A percentile compares a stretch with the other conserved stretches of the same genome.
Evolutionary conservation across 164 flowering plant species (phyloP).

Genomic region (Stephania yunnanensis): DNA sequence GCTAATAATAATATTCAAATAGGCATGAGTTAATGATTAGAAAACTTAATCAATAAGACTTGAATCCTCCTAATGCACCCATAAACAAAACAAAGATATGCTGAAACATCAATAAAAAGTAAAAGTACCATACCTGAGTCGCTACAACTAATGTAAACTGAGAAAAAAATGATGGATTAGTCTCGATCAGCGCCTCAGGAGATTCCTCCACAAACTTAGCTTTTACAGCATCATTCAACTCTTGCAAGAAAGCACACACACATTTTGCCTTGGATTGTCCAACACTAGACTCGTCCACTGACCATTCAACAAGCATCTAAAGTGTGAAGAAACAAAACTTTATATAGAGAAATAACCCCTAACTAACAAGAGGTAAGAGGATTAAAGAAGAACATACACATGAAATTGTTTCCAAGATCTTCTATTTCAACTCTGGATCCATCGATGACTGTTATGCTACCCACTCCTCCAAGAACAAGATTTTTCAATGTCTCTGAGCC

Average conservation of each 20-base stretch:
- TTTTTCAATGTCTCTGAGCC: conserved; percentile 95
- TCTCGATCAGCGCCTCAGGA: conserved; percentile 70
- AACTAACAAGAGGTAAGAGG: not conserved
- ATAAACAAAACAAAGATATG: not conserved
- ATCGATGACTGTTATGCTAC: conserved; percentile 86
- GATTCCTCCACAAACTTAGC: conserved; percentile 89
- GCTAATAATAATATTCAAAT: too few species aligned
- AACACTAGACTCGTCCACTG: conserved; percentile 79
- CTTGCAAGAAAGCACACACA: conserved; percentile 88
- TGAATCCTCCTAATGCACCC: not conserved
- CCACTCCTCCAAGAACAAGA: conserved; percentile 96
- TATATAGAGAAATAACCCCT: not conserved
- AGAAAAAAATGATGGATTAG: conserved; percentile 79
- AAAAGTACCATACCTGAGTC: conserved; percentile 62
- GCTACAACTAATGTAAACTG: conserved; percentile 88
- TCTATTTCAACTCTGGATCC: conserved; percentile 78
- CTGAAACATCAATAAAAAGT: not conserved
- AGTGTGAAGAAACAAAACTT: conserved; percentile 7
- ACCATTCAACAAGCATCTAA: conserved; percentile 8
- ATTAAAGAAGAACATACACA: conserved; percentile 43
- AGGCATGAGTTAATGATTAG: too few species aligned
- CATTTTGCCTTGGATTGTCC: conserved; percentile 93
- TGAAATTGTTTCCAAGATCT: conserved; percentile 93
- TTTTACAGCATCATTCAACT: conserved; percentile 91
- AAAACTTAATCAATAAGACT: not conserved